Percentiles rank a stretch among this genome's conserved stretches.
These are phyloP conservation scores for Bolboschoenus planiculmis DNA, from an alignment of 176 grass and related monocot genomes.

Conservation along the genomic window DNA sequence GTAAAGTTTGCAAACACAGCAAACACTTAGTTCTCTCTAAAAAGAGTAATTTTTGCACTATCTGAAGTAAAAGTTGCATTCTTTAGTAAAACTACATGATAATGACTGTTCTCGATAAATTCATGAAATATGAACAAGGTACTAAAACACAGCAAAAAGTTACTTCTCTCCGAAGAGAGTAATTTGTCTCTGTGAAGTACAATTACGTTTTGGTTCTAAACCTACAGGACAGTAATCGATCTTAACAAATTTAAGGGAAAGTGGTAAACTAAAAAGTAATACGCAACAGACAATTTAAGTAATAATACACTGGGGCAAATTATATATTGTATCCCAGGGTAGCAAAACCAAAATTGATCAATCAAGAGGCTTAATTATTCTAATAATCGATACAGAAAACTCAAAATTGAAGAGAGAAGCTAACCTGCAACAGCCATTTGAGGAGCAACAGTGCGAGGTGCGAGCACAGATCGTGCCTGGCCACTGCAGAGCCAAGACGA, in stretches of 20 bases:
- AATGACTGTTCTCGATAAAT: neutral
- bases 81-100: neutral
- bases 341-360: neutral
- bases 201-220: neutral
- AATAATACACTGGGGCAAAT: neutral
- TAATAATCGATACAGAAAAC: neutral
- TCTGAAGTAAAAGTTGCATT: neutral
- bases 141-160: slow-evolving; percentile 11
- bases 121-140: slow-evolving; percentile 12
- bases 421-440: slow-evolving; percentile 88
- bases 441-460: slow-evolving; percentile 68
- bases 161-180: neutral
- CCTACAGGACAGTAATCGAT: neutral
- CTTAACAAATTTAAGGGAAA: neutral
- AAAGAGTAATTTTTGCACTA: neutral
- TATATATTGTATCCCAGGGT: neutral
- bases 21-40: slow-evolving; percentile 14
- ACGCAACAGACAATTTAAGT: neutral
- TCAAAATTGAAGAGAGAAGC: neutral
- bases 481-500: slow-evolving; percentile 73
- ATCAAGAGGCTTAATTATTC: neutral
- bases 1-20: slow-evolving; percentile 27
- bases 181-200: neutral
- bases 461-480: slow-evolving; percentile 62
- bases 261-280: neutral